phyloP scores from a whole-genome alignment of 257 asterid genomes.

The Fraxinus quadrangulata region DNA sequence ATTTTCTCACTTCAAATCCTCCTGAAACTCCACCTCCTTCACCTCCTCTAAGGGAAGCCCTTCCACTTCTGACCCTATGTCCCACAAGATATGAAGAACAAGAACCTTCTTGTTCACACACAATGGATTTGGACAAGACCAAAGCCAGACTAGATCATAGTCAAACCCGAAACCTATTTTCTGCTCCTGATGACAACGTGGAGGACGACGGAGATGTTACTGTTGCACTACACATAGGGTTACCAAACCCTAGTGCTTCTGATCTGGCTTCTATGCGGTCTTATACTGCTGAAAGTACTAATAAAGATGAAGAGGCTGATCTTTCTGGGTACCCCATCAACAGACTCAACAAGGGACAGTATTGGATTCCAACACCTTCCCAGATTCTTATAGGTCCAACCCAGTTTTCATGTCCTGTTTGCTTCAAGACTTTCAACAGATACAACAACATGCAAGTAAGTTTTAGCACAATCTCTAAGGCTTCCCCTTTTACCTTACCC shows the following conservation, averaged over 20 bases:
- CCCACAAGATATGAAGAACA: conserved; percentile 37
- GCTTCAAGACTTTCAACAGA: conserved; percentile 86
- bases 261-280: conserved; percentile 58
- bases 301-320: conserved; percentile 30
- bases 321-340: conserved; percentile 38
- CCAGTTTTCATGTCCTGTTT: conserved; percentile 88
- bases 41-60: conserved; percentile 65
- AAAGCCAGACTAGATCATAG: not conserved
- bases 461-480: not conserved
- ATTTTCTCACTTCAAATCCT: conserved; percentile 33
- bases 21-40: conserved; percentile 44
- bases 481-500: not conserved
- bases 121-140: conserved; percentile 25
- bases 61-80: conserved; percentile 53
- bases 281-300: not conserved
- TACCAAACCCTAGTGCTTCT: conserved; percentile 89
- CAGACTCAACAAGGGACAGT: conserved; percentile 76
- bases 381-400: conserved; percentile 97
- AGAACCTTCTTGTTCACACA: conserved; percentile 31
- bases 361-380: conserved; percentile 95
- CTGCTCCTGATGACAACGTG: conserved; percentile 14
- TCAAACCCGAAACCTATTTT: conserved; percentile 1
- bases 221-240: conserved; percentile 80
- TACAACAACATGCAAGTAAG: conserved; percentile 97
- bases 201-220: conserved; percentile 47